Conservation (phyloP, 805 yeast genomes). For the Scheffersomyces spartinae region DNA sequence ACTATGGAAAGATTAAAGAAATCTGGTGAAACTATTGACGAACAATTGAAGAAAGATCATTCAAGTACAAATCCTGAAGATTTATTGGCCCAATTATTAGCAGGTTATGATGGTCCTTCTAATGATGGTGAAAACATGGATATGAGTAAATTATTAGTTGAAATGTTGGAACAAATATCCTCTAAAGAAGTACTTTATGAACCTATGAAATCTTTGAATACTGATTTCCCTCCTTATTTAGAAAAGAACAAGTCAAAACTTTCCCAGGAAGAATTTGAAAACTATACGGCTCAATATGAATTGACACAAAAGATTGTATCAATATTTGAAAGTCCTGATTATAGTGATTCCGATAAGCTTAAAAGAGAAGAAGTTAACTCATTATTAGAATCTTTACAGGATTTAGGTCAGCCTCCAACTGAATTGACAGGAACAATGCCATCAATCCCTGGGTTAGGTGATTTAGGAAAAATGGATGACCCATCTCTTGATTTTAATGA, state of each 20-base stretch:
- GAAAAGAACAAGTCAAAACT: constrained; percentile 36
- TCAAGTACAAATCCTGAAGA: constrained; percentile 29
- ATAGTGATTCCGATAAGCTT: constrained; percentile 37
- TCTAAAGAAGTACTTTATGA: constrained; percentile 80
- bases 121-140: constrained; percentile 39
- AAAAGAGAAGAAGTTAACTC: constrained; percentile 40
- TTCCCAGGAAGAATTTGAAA: constrained; percentile 33
- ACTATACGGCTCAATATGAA: constrained; percentile 51
- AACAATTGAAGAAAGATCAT: constrained; percentile 37
- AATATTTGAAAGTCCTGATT: constrained; percentile 55
- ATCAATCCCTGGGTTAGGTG: constrained; percentile 26
- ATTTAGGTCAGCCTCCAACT: constrained; percentile 69
- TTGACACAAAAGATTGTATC: constrained; percentile 50
- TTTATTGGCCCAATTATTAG: constrained; percentile 51
- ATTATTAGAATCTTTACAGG: constrained; percentile 59
- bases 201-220: constrained; percentile 72
- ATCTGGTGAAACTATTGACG: constrained; percentile 62
- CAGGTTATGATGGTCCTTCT: constrained; percentile 30
- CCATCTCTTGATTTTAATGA: constrained; percentile 39
- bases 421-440: constrained; percentile 66
- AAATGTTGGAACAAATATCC: constrained; percentile 72
- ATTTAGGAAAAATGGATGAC: too few relatives aligned
- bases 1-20: constrained; percentile 74
- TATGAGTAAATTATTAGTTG: constrained; percentile 50
- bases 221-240: constrained; percentile 66